Evolutionary conservation across 1,284 basidiomycete genomes (phyloP).

Genomic region (Cryptococcus sp.): DNA sequence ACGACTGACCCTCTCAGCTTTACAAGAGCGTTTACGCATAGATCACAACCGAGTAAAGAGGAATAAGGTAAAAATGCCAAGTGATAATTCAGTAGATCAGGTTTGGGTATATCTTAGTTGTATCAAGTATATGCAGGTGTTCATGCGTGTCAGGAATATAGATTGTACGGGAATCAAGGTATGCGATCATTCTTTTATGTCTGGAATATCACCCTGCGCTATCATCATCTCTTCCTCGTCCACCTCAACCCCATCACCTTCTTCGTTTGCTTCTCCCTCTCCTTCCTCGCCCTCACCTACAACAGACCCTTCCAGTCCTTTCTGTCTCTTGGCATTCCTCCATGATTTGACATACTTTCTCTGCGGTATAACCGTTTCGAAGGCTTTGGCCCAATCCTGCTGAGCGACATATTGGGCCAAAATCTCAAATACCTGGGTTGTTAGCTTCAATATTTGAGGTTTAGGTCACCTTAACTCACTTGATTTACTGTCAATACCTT

Average conservation of each 20-base stretch:
- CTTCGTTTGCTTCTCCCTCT: too few relatives aligned
- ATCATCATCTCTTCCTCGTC: too few relatives aligned
- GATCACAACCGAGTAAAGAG: slow-evolving; percentile 3
- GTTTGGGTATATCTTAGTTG: too few relatives aligned
- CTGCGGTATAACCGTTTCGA: slow-evolving; percentile 80
- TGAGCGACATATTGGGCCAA: slow-evolving; percentile 81
- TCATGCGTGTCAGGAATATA: too few relatives aligned
- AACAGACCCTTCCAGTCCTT: too few relatives aligned
- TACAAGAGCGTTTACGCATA: slow-evolving; percentile 3
- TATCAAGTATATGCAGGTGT: too few relatives aligned
- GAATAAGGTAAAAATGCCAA: not conserved
- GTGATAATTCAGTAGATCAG: too few relatives aligned
- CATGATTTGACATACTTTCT: slow-evolving; percentile 61
- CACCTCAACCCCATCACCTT: not conserved
- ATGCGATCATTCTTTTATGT: too few relatives aligned
- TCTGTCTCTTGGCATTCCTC: too few relatives aligned
- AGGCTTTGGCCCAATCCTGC: slow-evolving; percentile 73
- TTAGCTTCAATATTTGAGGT: not conserved
- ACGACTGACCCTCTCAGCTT: slow-evolving; percentile 1
- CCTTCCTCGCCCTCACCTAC: too few relatives aligned
- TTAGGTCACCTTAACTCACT: slow-evolving; percentile 38
- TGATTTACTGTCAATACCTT: slow-evolving; percentile 98
- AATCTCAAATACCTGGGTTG: slow-evolving; percentile 70
- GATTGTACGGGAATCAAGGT: too few relatives aligned
- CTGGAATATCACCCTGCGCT: too few relatives aligned